These are phyloP conservation scores for Plasmodium vivax DNA, from an alignment of 169 alveolate species.

Conservation along the genomic window DNA sequence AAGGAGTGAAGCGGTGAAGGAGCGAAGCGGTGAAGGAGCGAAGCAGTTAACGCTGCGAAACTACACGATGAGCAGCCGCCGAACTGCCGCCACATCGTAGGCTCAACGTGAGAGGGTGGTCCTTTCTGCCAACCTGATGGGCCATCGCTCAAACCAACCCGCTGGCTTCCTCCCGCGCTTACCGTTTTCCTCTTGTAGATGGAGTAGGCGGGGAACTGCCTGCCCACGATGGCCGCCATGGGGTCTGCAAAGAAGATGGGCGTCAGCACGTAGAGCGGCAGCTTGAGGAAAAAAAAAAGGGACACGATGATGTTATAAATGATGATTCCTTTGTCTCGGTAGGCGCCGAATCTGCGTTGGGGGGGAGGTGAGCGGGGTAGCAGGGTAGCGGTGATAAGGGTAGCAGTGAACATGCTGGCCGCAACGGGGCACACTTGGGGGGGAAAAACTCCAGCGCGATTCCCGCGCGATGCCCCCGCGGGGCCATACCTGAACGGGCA, in stretches of 20 bases:
- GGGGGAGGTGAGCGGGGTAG: neutral
- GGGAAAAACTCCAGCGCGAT: neutral
- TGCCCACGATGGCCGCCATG: constrained; percentile 65
- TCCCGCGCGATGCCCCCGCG: neutral
- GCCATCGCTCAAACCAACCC: neutral
- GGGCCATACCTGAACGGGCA: constrained; percentile 49
- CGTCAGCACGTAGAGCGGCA: constrained; percentile 44
- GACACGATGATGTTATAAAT: constrained; percentile 41
- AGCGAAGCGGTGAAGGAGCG: too few relatives aligned
- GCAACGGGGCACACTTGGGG: neutral
- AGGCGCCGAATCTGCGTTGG: constrained; percentile 31
- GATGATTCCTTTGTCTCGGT: constrained; percentile 42
- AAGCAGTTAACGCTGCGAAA: neutral
- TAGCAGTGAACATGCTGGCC: too few relatives aligned
- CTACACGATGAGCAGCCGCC: neutral
- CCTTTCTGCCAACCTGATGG: neutral
- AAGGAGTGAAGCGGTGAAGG: too few relatives aligned
- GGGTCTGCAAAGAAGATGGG: constrained; percentile 70
- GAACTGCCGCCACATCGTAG: neutral
- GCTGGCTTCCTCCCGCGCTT: neutral
- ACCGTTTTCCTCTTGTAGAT: constrained; percentile 58
- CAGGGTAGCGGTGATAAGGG: neutral
- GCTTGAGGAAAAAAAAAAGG: constrained; percentile 42
- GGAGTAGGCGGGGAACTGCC: neutral
- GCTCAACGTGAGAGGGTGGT: neutral